Percentiles rank a stretch among this genome's conserved stretches.
Conservation (phyloP, 164 flowering plant species). For the Dillenia suffruticosa region DNA sequence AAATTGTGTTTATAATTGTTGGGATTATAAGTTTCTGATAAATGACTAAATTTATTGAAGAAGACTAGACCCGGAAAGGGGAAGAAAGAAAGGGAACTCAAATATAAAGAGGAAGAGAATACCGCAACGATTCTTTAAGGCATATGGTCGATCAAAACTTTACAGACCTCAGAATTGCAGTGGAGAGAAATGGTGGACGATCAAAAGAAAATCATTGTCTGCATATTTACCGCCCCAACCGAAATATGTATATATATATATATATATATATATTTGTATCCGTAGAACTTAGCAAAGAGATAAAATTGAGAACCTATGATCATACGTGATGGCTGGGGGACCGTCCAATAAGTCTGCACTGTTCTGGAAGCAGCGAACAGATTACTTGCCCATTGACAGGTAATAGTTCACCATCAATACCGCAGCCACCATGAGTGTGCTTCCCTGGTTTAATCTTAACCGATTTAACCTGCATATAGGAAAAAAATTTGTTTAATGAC, state of each 20-base stretch:
- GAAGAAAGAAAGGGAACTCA: too few relatives aligned
- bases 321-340: slow-evolving; percentile 26
- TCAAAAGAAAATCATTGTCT: not conserved
- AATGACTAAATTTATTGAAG: too few relatives aligned
- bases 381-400: slow-evolving; percentile 73
- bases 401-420: slow-evolving; percentile 92
- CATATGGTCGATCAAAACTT: too few relatives aligned
- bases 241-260: slow-evolving; percentile 5
- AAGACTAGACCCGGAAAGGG: too few relatives aligned
- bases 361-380: slow-evolving; percentile 85
- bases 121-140: too few relatives aligned
- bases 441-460: slow-evolving; percentile 82
- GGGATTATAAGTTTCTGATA: too few relatives aligned
- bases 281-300: slow-evolving; percentile 5
- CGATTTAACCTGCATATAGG: slow-evolving; percentile 69
- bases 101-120: too few relatives aligned
- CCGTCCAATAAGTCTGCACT: slow-evolving; percentile 94
- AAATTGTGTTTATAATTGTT: too few relatives aligned
- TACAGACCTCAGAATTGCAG: not conserved
- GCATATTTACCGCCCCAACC: not conserved
- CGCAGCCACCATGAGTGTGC: slow-evolving; percentile 70
- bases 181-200: slow-evolving; percentile 40
- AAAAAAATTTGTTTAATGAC: too few relatives aligned
- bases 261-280: slow-evolving; percentile 4
- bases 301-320: not conserved